Conservation (phyloP, 2,329 filamentous ascomycete genomes). For the Hypomyces rosellus region DNA sequence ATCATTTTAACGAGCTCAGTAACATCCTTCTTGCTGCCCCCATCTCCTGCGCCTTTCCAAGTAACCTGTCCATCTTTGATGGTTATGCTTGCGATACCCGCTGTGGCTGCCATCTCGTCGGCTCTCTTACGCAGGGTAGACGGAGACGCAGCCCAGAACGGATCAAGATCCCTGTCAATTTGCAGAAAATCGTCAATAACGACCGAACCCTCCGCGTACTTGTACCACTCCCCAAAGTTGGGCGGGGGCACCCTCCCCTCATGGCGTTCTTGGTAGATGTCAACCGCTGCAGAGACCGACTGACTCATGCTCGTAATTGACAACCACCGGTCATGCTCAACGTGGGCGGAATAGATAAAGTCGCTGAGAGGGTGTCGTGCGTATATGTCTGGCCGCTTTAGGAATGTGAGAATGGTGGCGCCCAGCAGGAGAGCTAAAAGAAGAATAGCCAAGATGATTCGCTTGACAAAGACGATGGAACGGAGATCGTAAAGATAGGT, state of each 20-base stretch:
- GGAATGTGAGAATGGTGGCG: constrained; percentile 30
- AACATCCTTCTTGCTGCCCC: constrained; percentile 30
- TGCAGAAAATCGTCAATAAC: constrained; percentile 78
- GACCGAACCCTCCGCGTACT: constrained; percentile 65
- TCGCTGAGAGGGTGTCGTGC: constrained; percentile 41
- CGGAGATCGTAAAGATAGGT: constrained; percentile 38
- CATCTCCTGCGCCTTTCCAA: constrained; percentile 29
- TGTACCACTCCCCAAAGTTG: constrained; percentile 79
- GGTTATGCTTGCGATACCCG: constrained; percentile 43
- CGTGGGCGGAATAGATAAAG: constrained; percentile 42
- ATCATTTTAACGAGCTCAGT: constrained; percentile 58
- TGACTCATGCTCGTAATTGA: constrained; percentile 40
- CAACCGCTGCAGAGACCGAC: constrained; percentile 39
- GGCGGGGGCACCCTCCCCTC: constrained; percentile 67
- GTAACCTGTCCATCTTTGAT: constrained; percentile 59
- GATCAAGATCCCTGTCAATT: constrained; percentile 66
- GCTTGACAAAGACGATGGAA: constrained; percentile 36
- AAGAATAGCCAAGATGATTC: constrained; percentile 33
- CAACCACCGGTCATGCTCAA: constrained; percentile 44
- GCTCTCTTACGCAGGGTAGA: constrained; percentile 58
- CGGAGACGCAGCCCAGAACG: constrained; percentile 71
- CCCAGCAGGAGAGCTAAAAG: constrained; percentile 32
- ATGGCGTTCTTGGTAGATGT: constrained; percentile 45
- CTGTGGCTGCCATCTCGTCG: constrained; percentile 31
- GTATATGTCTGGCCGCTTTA: constrained; percentile 25